Evolutionary conservation across 73 alveolate genomes (phyloP).

Genomic region (Durusdinium trenchii): DNA sequence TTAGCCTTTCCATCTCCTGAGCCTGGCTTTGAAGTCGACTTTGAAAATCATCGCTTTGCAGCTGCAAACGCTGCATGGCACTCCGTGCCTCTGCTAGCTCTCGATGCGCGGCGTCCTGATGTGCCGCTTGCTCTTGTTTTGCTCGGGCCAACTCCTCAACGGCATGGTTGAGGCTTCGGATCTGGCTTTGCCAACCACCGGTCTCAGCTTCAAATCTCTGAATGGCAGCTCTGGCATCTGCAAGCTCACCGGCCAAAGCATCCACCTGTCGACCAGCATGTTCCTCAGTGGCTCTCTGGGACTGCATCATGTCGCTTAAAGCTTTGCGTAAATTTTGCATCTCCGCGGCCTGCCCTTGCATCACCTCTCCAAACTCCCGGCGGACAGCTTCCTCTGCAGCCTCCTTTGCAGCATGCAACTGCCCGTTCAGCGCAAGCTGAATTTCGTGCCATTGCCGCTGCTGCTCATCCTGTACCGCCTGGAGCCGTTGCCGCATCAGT

Average conservation of each 20-base stretch:
- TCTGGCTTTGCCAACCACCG: constrained; percentile 62
- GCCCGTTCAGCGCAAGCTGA: constrained; percentile 38
- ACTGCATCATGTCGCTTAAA: constrained; percentile 15
- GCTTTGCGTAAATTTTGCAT: constrained; percentile 30
- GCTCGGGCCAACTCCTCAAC: constrained; percentile 61
- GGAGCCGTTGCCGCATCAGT: constrained; percentile 76
- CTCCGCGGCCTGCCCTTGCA: constrained; percentile 35
- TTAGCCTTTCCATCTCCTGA: constrained; percentile 48
- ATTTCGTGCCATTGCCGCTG: constrained; percentile 89
- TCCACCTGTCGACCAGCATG: constrained; percentile 64
- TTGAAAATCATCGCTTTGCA: constrained; percentile 3
- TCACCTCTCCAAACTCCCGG: constrained; percentile 44
- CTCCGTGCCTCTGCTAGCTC: constrained; percentile 48
- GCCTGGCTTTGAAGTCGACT: constrained; percentile 37
- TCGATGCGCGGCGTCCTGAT: constrained; percentile 59
- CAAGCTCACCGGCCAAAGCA: constrained; percentile 53
- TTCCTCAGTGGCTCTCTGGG: constrained; percentile 27
- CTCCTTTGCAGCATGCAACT: constrained; percentile 65
- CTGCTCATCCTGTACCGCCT: constrained; percentile 79
- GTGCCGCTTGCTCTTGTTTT: constrained; percentile 44
- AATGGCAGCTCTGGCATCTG: constrained; percentile 46
- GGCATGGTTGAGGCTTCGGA: constrained; percentile 3
- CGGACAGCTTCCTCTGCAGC: constrained; percentile 76
- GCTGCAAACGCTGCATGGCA: constrained; percentile 53
- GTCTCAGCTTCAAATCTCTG: constrained; percentile 64